Evolutionary conservation across 208 protist species (phyloP).

Genomic region (Wallacemonas sp.): DNA sequence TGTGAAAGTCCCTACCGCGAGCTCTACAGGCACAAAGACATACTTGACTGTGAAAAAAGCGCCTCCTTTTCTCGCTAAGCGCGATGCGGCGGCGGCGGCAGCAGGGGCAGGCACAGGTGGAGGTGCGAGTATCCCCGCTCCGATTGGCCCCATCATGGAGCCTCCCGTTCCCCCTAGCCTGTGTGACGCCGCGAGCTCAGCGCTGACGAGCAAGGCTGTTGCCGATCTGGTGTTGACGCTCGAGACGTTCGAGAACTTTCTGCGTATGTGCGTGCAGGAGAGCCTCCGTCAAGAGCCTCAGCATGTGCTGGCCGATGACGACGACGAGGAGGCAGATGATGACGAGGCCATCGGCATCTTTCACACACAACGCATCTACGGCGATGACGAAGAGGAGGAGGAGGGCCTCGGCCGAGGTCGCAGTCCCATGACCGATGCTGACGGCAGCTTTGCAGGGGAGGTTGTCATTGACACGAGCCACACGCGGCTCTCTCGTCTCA

Average conservation of each 20-base stretch:
- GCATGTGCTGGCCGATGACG: neutral
- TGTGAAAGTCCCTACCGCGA: neutral
- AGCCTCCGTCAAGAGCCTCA: neutral
- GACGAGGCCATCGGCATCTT: too few relatives aligned
- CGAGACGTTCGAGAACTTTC: conserved; percentile 8
- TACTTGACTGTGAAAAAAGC: neutral
- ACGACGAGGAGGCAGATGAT: neutral
- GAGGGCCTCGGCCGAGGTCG: too few relatives aligned
- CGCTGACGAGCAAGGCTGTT: conserved; percentile 11
- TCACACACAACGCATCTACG: too few relatives aligned
- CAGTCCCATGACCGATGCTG: neutral
- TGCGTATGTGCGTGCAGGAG: neutral
- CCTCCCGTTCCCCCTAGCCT: too few relatives aligned
- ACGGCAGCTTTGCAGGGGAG: neutral
- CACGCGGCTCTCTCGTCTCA: too few relatives aligned
- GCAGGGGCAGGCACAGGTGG: too few relatives aligned
- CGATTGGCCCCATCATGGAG: too few relatives aligned
- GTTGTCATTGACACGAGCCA: neutral
- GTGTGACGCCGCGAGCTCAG: too few relatives aligned
- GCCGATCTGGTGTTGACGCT: conserved; percentile 1
- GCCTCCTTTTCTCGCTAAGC: neutral
- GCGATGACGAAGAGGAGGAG: neutral
- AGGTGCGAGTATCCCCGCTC: too few relatives aligned
- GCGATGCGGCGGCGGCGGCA: too few relatives aligned
- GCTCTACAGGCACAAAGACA: neutral